phyloP scores from a whole-genome alignment of 2,329 filamentous ascomycete species.

The Pyrenochaeta sp. region DNA sequence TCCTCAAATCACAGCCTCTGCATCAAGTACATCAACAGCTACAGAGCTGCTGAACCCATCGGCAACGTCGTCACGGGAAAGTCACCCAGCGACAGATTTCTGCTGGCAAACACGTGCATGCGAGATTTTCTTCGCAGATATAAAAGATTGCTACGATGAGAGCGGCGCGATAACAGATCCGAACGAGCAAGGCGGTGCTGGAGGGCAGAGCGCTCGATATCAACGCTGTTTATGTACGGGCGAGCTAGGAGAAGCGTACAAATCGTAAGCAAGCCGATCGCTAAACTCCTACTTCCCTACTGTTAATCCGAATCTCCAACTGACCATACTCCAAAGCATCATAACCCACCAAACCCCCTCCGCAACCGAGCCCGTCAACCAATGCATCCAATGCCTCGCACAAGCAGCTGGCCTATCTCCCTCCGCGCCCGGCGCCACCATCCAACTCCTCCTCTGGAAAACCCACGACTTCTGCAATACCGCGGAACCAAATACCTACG shows the following conservation, averaged over 20 bases:
- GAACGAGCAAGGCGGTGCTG: background rate
- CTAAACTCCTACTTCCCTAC: no score
- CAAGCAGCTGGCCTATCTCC: slow-evolving; percentile 2
- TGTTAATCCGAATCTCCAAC: background rate
- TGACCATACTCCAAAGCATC: background rate
- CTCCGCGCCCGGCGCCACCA: background rate
- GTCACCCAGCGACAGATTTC: background rate
- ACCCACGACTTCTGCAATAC: slow-evolving; percentile 15
- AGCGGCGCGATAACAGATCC: background rate
- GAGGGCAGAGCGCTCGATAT: background rate
- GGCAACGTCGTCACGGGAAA: background rate
- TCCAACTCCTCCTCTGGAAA: background rate
- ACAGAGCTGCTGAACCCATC: background rate
- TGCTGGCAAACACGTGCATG: background rate
- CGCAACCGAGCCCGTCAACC: background rate
- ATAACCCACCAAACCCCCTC: background rate
- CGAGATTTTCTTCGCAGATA: background rate
- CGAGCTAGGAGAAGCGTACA: background rate
- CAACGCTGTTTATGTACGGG: background rate
- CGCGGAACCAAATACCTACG: background rate
- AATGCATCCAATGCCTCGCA: slow-evolving; percentile 10
- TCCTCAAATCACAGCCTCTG: background rate
- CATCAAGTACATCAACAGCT: background rate
- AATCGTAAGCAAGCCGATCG: background rate
- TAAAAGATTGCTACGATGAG: background rate